Base-by-base conservation (phyloP, 345 rosid species). In the Salix udensis region DNA sequence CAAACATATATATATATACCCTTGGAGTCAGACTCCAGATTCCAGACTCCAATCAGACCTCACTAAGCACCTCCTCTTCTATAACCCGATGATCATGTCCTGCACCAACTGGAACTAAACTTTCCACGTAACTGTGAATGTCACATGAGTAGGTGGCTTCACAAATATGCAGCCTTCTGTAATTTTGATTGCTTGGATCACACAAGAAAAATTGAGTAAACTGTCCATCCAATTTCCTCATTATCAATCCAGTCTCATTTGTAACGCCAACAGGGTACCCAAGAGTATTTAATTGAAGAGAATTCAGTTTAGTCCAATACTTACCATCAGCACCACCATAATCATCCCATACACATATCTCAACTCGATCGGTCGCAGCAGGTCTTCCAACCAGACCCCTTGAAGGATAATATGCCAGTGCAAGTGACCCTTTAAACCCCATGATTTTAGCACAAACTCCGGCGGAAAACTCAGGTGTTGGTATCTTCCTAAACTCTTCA, bases 101-200 rank as follows among this genome's bases (percentile, higher is more conserved):
- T 64, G 76, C 50, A 61, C 60, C 6, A 15, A 81, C 81, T 7
- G 79, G 67, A 65, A 83, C 73, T 69, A 86, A 69, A 71, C 88
- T 86, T 39, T 79, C 85, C 42, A 79, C 88, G 61, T 79, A 77
- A 36, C 79, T 74, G 48, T 16, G 77, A 48, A 75, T 31, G 40
- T 81, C 77, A 15, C 71, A 81, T 10, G 82, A 50, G 68, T 28
- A 76, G 14, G 72, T 75, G 48, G 58, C 50, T 64, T 42, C 24
- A 58, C 75, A 76, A 2, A 72, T 12, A 0, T 76, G 71, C 23
- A 85, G 34, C 55, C 58, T 66, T 42, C 58, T 67, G 21, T 50
- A 2, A 30, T 0, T 31, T 34, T 21, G 18, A 46, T 6, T 66
- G 2, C 14, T n/a, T 14, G 76, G 77, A 74, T 81, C 72, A 37